Evolutionary conservation across 768 basidiomycete species (phyloP), one percentile per base, ranked within the genome.

Genomic region (Termitomyces heimii): DNA sequence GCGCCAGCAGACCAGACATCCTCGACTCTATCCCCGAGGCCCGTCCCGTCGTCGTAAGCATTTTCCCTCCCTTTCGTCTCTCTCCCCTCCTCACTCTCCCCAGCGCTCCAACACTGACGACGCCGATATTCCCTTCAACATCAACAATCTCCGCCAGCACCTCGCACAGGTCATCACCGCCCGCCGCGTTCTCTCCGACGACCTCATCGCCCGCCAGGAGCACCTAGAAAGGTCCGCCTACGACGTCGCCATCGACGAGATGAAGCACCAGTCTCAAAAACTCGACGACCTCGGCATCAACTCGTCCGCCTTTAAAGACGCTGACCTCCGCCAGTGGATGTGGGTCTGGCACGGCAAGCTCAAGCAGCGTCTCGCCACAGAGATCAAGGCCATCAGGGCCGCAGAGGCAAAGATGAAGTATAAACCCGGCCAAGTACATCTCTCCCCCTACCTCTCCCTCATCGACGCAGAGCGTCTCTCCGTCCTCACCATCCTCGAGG

Each of bases 181-280:
- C 2, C 82, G 85, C 35, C 77, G 80, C 3, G 75, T 88, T 6
- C 76, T 89, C 44, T 76, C 83, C 0, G 81, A 85, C 55, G 88
- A 93, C 62, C 68, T 85, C n/a, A 72, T 80, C 16, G 75, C 83
- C 0, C 88, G 93, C 1, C 93, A 96, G 68, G 85, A 85, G 60
- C 76, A 92, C 7, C 80, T 95, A 4, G 94, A 96, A 70, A 82
- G 87, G 44, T 90, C 91, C 2, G 91, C 89, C 4, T 92, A 92
- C 68, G 90, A 93, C 26, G 85, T 91, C 35, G 92, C 93, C 0
- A 77, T 83, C 2, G 82, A 85, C 63, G 83, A 89, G 10, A 75
- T 90, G 58, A 77, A 81, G 66, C 82, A 85, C 55, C 82, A 92
- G 64, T 72, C 79, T 9, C 77, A 85, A 56, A 50, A 77, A 1